Evolutionary conservation across 108 stramenopile genomes (phyloP).

Genomic region (Licmophora abbreviata): DNA sequence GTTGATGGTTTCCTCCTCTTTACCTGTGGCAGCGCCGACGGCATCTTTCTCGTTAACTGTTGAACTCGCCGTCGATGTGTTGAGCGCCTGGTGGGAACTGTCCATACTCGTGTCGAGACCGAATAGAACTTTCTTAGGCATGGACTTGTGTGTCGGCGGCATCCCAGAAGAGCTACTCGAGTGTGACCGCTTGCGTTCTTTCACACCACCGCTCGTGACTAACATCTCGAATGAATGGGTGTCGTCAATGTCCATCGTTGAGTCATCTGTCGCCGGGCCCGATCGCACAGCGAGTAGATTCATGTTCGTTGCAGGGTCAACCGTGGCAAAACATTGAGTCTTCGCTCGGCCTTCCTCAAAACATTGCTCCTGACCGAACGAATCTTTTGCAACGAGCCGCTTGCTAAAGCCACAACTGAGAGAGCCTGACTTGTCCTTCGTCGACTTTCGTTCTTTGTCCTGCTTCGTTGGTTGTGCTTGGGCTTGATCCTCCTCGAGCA

Average conservation of each 20-base stretch:
- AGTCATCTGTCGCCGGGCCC: conserved; percentile 11
- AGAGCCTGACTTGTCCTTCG: neutral
- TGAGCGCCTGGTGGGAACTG: conserved; percentile 22
- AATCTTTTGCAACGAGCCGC: conserved; percentile 29
- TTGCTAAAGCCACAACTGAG: conserved; percentile 38
- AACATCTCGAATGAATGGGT: neutral
- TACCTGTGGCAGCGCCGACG: conserved; percentile 27
- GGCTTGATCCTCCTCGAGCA: conserved; percentile 28
- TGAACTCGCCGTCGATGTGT: conserved; percentile 58
- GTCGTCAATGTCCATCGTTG: conserved; percentile 53
- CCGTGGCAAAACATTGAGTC: conserved; percentile 27
- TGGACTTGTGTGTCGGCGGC: neutral
- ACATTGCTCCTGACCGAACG: conserved; percentile 49
- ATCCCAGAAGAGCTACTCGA: too few relatives aligned
- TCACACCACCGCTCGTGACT: too few relatives aligned
- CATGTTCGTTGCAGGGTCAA: conserved; percentile 30
- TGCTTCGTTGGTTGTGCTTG: neutral
- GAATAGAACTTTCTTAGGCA: conserved; percentile 28
- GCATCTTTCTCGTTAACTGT: conserved; percentile 44
- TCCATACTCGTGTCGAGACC: conserved; percentile 23
- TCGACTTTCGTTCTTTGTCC: neutral
- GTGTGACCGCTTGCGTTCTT: too few relatives aligned
- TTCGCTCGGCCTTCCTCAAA: conserved; percentile 62
- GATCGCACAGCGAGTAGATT: conserved; percentile 28
- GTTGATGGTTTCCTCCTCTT: conserved; percentile 76